Evolutionary conservation across 1,139 yeast genomes (phyloP).

Genomic region (Neolecta irregularis): DNA sequence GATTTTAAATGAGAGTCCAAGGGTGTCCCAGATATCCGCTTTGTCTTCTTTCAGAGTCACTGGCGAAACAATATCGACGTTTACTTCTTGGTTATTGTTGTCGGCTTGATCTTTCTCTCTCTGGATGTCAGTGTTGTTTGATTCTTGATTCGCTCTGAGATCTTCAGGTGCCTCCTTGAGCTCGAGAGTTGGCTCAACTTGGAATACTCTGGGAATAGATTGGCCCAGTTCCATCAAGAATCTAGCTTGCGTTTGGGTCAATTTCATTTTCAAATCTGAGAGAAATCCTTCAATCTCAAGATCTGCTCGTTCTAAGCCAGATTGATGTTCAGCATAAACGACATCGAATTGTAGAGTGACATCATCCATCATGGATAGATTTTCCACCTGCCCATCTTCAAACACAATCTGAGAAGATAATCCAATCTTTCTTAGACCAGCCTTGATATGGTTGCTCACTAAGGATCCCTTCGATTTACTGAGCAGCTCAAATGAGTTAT

Average conservation of each 20-base stretch:
- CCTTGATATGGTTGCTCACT: constrained; percentile 36
- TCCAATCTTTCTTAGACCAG: constrained; percentile 61
- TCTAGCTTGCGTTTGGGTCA: constrained; percentile 65
- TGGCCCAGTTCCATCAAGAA: constrained; percentile 43
- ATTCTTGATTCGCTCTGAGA: not conserved
- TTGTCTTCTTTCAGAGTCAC: constrained; percentile 5
- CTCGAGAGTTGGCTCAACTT: constrained; percentile 21
- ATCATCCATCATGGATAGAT: constrained; percentile 50
- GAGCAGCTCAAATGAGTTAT: constrained; percentile 38
- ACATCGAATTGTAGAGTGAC: constrained; percentile 52
- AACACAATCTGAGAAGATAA: constrained; percentile 47
- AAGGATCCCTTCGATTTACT: constrained; percentile 17
- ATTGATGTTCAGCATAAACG: constrained; percentile 36
- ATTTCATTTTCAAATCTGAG: constrained; percentile 47
- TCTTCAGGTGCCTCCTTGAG: constrained; percentile 4
- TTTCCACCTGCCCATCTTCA: constrained; percentile 33
- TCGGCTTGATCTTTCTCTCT: constrained; percentile 1
- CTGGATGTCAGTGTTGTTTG: not conserved
- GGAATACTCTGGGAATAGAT: constrained; percentile 39
- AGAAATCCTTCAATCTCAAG: constrained; percentile 43
- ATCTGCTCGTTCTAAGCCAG: constrained; percentile 32
- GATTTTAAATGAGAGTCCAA: constrained; percentile 40
- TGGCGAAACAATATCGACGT: not conserved
- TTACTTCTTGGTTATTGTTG: constrained; percentile 1
- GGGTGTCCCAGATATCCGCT: constrained; percentile 20